Evolutionary conservation across 163 green algal genomes (phyloP).

Genomic region (Trebouxia gelatinosa): DNA sequence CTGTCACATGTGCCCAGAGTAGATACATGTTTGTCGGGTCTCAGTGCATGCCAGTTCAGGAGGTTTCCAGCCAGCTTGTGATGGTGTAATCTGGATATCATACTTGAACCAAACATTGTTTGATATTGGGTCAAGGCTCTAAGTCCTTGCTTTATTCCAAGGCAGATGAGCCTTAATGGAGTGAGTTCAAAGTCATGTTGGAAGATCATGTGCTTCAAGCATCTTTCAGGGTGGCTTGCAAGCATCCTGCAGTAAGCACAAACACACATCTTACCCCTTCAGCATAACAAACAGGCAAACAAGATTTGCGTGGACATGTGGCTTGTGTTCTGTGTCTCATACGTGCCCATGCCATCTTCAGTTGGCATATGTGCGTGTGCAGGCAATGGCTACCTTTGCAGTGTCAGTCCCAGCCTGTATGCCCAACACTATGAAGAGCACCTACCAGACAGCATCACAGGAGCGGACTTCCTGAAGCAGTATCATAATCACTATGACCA

Average conservation of each 20-base stretch:
- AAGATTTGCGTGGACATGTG: no score
- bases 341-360: neutral
- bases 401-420: constrained; percentile 60
- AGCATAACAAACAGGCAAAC: no score
- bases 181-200: no score
- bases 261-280: no score
- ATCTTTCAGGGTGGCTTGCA: neutral
- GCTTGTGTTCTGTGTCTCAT: no score
- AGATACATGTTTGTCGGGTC: neutral
- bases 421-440: constrained; percentile 37
- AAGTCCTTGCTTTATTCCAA: no score
- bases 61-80: neutral
- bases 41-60: neutral
- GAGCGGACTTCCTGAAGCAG: constrained; percentile 67
- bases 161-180: no score
- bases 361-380: neutral
- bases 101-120: no score
- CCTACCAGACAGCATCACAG: constrained; percentile 69
- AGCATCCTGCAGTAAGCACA: neutral
- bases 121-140: no score
- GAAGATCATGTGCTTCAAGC: neutral
- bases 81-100: no score
- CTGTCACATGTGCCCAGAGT: neutral
- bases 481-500: constrained; percentile 74
- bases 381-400: constrained; percentile 61